Percentiles rank a stretch among this genome's conserved stretches.
Conservation (phyloP, 2,329 filamentous ascomycete species). For the Gaeumannomyces tritici region DNA sequence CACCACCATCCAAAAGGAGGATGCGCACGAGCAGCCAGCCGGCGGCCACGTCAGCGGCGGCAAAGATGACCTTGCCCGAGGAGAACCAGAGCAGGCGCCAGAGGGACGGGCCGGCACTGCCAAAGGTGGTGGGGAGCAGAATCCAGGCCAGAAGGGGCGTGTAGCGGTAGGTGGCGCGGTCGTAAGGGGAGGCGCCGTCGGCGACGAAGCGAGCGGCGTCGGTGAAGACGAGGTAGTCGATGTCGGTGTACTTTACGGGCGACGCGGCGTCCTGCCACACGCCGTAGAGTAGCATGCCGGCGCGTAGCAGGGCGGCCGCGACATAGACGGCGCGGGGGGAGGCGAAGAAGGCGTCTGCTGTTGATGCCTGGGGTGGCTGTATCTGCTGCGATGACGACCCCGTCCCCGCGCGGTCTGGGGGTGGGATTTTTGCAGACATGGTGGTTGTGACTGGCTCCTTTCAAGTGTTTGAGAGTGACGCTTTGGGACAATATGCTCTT, state of each 20-base stretch:
- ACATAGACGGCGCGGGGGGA: slow-evolving; percentile 41
- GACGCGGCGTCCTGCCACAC: slow-evolving; percentile 88
- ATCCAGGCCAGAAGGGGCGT: slow-evolving; percentile 91
- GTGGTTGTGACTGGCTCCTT: neutral
- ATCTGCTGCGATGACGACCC: neutral
- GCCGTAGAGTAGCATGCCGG: slow-evolving; percentile 73
- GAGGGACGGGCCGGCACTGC: slow-evolving; percentile 16
- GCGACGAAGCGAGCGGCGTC: slow-evolving; percentile 75
- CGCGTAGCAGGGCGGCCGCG: slow-evolving; percentile 55
- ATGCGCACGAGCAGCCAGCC: slow-evolving; percentile 62
- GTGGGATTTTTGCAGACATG: neutral
- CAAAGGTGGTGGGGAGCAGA: slow-evolving; percentile 66
- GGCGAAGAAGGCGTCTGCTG: slow-evolving; percentile 22
- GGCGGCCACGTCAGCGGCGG: slow-evolving; percentile 70
- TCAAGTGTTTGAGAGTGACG: neutral
- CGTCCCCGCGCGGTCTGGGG: neutral
- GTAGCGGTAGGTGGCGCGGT: slow-evolving; percentile 90
- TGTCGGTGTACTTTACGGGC: slow-evolving; percentile 94
- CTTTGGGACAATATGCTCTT: neutral
- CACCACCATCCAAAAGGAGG: slow-evolving; percentile 11
- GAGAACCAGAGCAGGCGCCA: slow-evolving; percentile 50
- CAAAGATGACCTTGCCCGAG: slow-evolving; percentile 83
- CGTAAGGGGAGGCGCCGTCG: slow-evolving; percentile 66
- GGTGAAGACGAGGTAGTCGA: slow-evolving; percentile 97
- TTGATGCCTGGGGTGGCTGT: slow-evolving; percentile 2